Base-by-base conservation (phyloP, 805 yeast genomes). In the Starmerella tilneyi region DNA sequence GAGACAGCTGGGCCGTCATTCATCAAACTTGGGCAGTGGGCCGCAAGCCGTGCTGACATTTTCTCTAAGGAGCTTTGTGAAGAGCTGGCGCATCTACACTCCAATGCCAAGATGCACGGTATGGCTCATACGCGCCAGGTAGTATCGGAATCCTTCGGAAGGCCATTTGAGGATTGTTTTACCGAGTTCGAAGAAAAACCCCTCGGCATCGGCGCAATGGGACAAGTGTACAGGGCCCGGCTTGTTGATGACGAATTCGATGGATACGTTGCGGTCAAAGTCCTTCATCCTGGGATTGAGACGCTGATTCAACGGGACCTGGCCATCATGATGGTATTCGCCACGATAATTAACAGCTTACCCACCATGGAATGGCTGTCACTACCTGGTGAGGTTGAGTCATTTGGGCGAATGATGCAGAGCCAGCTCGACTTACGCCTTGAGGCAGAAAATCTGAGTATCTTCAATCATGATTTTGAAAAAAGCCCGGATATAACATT, bases 301-400 rank as follows among this genome's bases (percentile, higher is more conserved):
- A 63, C 68, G 11, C 76, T 74, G 41, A 81, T 92, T 20, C 73
- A 73, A 46, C 70, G 97, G 46, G 99, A 92, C 61, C 70, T 92
- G 54, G 72, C 70, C 51, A 84, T 92, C 30, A 88, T 92, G 96
- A 66, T 63, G 22, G 75, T 81, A 52, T 81, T 88, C 58, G 98
- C 98, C 2, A 62, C 64, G 35, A 44, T 71, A 1, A 74, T 92
- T 42, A 79, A 88, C 56, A 56, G 60, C 5, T 66, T 92, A 5
- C 99, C 99, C 4, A 85, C 94, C 0, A 84, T 92, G 94, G 96
- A 92, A 60, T 92, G 99, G 99, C 69, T 92, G 4, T 84, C 96
- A 3, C 66, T 92, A 39, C 98, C 97, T 0, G 89, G 81, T 49
- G 98, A 92, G 61, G 97, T 89, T 2, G 82, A 79, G 34, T 92